Conservation (phyloP, 306 rosid genomes). For the Macrotyloma uniflorum region DNA sequence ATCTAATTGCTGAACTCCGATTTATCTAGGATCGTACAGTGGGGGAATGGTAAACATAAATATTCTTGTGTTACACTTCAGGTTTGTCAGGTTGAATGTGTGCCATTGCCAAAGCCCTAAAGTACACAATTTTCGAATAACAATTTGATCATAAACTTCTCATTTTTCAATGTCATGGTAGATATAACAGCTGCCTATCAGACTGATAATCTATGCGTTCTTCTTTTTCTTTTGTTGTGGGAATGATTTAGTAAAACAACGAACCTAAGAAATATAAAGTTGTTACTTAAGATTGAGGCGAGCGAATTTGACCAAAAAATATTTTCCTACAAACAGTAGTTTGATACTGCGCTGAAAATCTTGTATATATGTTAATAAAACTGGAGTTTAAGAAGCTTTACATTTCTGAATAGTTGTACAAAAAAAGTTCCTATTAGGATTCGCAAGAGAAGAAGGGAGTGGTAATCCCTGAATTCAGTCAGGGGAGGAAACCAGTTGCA, state of each 20-base stretch:
- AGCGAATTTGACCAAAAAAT: neutral
- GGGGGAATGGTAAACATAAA: neutral
- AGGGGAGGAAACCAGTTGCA: neutral
- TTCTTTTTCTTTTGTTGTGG: neutral
- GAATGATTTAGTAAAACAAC: neutral
- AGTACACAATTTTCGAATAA: neutral
- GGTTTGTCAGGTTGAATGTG: neutral
- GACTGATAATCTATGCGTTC: neutral
- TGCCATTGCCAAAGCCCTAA: neutral
- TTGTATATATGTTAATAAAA: neutral
- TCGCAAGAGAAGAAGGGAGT: neutral
- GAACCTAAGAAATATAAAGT: neutral
- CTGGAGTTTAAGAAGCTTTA: neutral
- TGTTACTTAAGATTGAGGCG: neutral
- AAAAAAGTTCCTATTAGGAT: neutral
- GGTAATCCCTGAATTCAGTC: neutral
- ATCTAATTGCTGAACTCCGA: neutral
- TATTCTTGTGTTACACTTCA: neutral
- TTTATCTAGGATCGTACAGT: neutral
- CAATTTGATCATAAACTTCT: neutral
- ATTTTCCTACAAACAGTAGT: neutral
- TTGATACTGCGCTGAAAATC: neutral
- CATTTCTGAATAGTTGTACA: neutral
- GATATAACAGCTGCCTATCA: constrained; percentile 6
- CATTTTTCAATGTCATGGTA: neutral